These are phyloP conservation scores for Dactylonectria estremocensis DNA, from an alignment of 2,329 filamentous ascomycete genomes.

Conservation along the genomic window DNA sequence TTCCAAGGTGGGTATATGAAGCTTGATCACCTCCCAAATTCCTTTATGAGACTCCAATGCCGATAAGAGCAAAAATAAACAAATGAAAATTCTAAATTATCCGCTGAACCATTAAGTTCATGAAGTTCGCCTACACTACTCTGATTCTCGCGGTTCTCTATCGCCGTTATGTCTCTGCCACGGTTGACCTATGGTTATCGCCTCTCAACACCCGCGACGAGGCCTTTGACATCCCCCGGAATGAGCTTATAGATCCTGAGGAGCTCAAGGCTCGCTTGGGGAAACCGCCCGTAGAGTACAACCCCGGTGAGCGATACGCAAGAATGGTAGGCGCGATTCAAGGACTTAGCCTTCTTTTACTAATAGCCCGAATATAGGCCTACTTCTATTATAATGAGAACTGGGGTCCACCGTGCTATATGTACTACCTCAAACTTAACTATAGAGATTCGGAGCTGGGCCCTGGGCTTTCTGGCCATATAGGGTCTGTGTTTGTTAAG, in stretches of 20 bases:
- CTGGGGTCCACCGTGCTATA: slow-evolving; percentile 45
- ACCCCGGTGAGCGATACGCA: slow-evolving; percentile 30
- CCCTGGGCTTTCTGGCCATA: slow-evolving; percentile 38
- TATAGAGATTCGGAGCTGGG: slow-evolving; percentile 43
- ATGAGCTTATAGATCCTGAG: slow-evolving; percentile 39
- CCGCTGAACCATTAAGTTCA: slow-evolving; percentile 13
- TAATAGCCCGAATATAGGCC: slow-evolving; percentile 38
- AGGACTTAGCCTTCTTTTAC: not conserved
- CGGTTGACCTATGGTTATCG: slow-evolving; percentile 44
- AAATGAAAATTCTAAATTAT: not conserved
- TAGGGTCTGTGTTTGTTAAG: slow-evolving; percentile 46
- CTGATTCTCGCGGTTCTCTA: slow-evolving; percentile 32
- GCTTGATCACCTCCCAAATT: not conserved
- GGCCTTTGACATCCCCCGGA: slow-evolving; percentile 8
- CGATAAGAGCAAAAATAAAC: not conserved
- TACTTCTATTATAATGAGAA: slow-evolving; percentile 48
- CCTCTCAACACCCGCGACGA: slow-evolving; percentile 31
- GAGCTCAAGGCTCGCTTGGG: slow-evolving; percentile 42
- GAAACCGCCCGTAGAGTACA: slow-evolving; percentile 38
- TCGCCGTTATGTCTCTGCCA: slow-evolving; percentile 31
- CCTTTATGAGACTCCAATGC: not conserved
- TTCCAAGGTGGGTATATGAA: slow-evolving; percentile 1
- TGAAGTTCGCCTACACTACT: slow-evolving; percentile 37
- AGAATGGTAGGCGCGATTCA: slow-evolving; percentile 35
- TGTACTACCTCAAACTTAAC: slow-evolving; percentile 41